Conservation (phyloP, 1,139 yeast species). For the Magnusiomyces tetraspermus region DNA sequence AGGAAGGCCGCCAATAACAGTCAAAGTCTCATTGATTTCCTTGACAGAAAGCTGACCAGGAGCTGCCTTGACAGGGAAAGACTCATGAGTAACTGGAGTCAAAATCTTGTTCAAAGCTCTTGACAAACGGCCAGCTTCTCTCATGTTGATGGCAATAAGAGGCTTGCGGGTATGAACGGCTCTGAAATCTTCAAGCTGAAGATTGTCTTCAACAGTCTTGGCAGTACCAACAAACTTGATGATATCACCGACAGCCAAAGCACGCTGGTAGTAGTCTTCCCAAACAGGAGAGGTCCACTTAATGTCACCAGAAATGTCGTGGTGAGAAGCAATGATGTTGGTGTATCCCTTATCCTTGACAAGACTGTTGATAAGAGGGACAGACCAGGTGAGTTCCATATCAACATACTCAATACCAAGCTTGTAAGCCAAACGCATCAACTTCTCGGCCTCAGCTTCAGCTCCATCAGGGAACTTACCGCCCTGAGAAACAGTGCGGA, state of each 20-base stretch:
- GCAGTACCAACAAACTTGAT: constrained; percentile 84
- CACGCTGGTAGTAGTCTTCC: constrained; percentile 63
- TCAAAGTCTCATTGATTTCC: constrained; percentile 51
- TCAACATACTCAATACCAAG: constrained; percentile 47
- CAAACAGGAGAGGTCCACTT: constrained; percentile 66
- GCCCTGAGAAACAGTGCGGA: constrained; percentile 73
- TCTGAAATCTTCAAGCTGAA: constrained; percentile 62
- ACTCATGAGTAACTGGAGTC: constrained; percentile 75
- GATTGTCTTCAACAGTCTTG: constrained; percentile 52
- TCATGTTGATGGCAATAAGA: constrained; percentile 76
- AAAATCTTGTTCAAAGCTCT: constrained; percentile 63
- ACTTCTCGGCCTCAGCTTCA: constrained; percentile 39
- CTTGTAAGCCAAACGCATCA: constrained; percentile 57
- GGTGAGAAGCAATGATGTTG: constrained; percentile 72
- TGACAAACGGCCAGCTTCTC: constrained; percentile 65
- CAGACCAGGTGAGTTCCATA: constrained; percentile 42
- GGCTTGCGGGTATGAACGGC: constrained; percentile 41
- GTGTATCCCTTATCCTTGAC: constrained; percentile 48
- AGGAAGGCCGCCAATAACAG: constrained; percentile 53
- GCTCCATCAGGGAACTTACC: constrained; percentile 63
- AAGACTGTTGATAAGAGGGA: constrained; percentile 36
- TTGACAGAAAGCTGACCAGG: constrained; percentile 57
- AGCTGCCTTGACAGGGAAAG: constrained; percentile 57
- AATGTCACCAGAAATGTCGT: constrained; percentile 53
- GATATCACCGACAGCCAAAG: constrained; percentile 56